Evolutionary conservation across 257 asterid species (phyloP), one percentile per base, ranked within the genome.

Genomic region (Gardenia jasminoides): DNA sequence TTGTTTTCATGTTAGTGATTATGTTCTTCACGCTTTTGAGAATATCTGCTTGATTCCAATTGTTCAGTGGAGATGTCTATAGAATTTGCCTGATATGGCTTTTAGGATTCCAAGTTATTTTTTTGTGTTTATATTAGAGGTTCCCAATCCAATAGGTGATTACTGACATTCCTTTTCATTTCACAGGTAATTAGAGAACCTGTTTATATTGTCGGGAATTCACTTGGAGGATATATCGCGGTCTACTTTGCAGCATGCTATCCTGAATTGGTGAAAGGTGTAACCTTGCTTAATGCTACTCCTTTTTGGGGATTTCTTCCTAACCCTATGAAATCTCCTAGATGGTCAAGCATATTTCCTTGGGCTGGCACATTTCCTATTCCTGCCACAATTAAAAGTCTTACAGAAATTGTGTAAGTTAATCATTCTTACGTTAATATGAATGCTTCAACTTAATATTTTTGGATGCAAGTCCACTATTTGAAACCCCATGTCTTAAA

Each of bases 221-320:
- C 99, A 0, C 98, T 95, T 13, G 99, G 97, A 75, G 99, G 99
- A 4, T 95, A 85, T 74, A 90, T 92, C 78, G 98, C 98, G 8
- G 92, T 95, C 69, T 93, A 92, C 87, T 84, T 95, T 77, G 97
- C 99, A 1, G 97, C 99, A 74, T 76, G 78, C 85, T 59, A 93
- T 79, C 99, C 99, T 71, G 83, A 93, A 3, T 65, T 95, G 84
- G 98, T 95, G 81, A 95, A 95, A 85, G 99, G 99, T 54, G 91
- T 95, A 70, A 91, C 94, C 43, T 84, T 95, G 87, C 94, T 93
- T 62, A 95, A 95, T 74, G 98, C 99, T 44, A 91, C 99, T 44
- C 99, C 98, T 13, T 91, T 93, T 82, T 93, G 99, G 99, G 97
- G 97, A 79, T 84, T 95, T 78, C 92, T 95, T 30, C 98, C 98